phyloP scores from a whole-genome alignment of 1,284 basidiomycete species.

The Sphaerobolus stellatus region DNA sequence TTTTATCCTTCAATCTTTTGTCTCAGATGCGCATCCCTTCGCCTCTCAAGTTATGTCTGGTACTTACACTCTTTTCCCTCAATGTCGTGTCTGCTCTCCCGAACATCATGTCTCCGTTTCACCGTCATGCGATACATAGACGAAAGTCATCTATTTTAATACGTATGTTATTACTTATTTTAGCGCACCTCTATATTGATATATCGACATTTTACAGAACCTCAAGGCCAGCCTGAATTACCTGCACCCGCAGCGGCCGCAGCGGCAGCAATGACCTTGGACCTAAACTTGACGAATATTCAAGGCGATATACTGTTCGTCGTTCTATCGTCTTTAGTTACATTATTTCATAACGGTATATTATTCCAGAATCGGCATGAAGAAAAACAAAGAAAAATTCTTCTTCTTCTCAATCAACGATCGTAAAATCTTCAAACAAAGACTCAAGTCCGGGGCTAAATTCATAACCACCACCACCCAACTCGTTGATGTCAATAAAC shows the following conservation, averaged over 20 bases:
- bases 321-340: no score
- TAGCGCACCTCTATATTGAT: no score
- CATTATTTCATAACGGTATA: background rate
- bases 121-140: no score
- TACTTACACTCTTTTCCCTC: no score
- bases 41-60: no score
- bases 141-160: no score
- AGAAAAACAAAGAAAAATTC: constrained; percentile 8
- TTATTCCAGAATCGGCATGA: constrained; percentile 7
- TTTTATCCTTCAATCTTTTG: no score
- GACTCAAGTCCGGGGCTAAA: constrained; percentile 1
- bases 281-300: constrained; percentile 12
- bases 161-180: no score
- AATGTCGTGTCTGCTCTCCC: no score
- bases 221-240: constrained; percentile 6
- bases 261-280: constrained; percentile 1
- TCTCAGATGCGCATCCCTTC: no score
- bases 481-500: background rate
- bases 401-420: constrained; percentile 11
- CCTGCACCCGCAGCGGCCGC: constrained; percentile 1
- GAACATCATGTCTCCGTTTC: no score
- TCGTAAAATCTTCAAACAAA: constrained; percentile 3
- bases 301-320: constrained; percentile 17
- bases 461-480: constrained; percentile 12
- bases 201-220: constrained; percentile 6